Evolutionary conservation across 371 early-diverging fungal species (phyloP), one percentile per base, ranked within the genome.

Genomic region (Mucor indicus): DNA sequence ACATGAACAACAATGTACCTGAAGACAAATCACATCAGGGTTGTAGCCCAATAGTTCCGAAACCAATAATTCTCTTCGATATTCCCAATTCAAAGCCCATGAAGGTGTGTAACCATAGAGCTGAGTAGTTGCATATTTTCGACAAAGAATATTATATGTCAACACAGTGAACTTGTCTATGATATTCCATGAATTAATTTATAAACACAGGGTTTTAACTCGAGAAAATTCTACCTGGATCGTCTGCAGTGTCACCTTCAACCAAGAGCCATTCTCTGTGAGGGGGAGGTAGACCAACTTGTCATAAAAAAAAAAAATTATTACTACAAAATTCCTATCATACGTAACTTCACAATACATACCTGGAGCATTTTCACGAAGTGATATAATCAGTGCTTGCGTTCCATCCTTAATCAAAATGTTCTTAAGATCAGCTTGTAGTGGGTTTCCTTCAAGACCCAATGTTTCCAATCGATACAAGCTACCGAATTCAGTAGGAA

Each of bases 371-470:
- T 86, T 87, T 57, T 99, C 99, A 32, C 98, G 81, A 57, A 99
- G 81, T 43, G 91, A 98, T 31, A 77, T 67, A 31, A 98, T 84
- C 19, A 98, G 84, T 8, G 90, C 90, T 9, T 76, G 65, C 0
- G 96, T 81, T 4, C 98, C 98, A 30, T 95, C 92, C 55, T 92
- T 91, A 33, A 91, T 86, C 39, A 95, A 64, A 27, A 97, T 55
- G 2, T 75, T 74, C 53, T 83, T 81, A 27, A 97, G 68, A 16
- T 93, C 91, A 22, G 95, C 91, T 40, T 89, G 74, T 42, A 99
- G 59, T 3, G 98, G 99, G 71, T 99, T 99, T 12, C 98, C 98
- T 61, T 98, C 95, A 20, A 99, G 55, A 3, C 98, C 97, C 24
- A 99, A 72, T 2, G 77, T 85, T 50, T 98, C 96, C 41, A 99